Conservation (phyloP, 2,329 filamentous ascomycete species). For the Claviceps cyperi region DNA sequence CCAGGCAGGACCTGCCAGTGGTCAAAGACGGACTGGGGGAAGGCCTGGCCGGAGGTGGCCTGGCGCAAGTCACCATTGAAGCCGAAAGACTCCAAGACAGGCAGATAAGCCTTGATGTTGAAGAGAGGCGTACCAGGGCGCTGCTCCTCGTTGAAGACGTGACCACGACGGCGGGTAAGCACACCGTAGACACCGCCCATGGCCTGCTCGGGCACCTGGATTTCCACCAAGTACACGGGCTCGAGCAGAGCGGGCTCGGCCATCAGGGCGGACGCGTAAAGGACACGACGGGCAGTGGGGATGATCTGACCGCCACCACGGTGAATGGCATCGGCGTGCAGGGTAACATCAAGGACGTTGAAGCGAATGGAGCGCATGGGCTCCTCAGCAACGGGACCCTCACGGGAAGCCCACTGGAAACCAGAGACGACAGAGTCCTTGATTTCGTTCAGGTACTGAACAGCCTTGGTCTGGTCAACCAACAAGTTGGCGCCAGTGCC, state of each 20-base stretch:
- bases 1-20: slow-evolving; percentile 95
- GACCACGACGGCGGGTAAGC: slow-evolving; percentile 91
- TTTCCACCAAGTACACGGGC: slow-evolving; percentile 98
- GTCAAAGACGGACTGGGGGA: slow-evolving; percentile 98
- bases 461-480: slow-evolving; percentile 99
- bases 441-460: slow-evolving; percentile 99
- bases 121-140: slow-evolving; percentile 96
- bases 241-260: slow-evolving; percentile 85
- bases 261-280: slow-evolving; percentile 85
- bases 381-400: slow-evolving; percentile 96
- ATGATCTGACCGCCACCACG: slow-evolving; percentile 99
- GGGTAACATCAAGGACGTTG: slow-evolving; percentile 98
- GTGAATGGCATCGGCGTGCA: slow-evolving; percentile 98
- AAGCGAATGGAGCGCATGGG: slow-evolving; percentile 94
- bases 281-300: slow-evolving; percentile 90
- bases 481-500: slow-evolving; percentile 96
- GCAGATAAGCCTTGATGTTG: slow-evolving; percentile 96
- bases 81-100: slow-evolving; percentile 95
- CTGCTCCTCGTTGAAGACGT: slow-evolving; percentile 98
- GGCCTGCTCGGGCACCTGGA: slow-evolving; percentile 94
- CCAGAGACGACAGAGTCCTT: slow-evolving; percentile 99
- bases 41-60: slow-evolving; percentile 90
- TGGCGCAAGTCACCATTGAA: slow-evolving; percentile 96
- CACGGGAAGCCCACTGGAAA: slow-evolving; percentile 99
- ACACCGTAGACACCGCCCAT: slow-evolving; percentile 99